These are phyloP conservation scores for Ustilaginoidea virens DNA, from an alignment of 2,329 filamentous ascomycete genomes.

Conservation along the genomic window DNA sequence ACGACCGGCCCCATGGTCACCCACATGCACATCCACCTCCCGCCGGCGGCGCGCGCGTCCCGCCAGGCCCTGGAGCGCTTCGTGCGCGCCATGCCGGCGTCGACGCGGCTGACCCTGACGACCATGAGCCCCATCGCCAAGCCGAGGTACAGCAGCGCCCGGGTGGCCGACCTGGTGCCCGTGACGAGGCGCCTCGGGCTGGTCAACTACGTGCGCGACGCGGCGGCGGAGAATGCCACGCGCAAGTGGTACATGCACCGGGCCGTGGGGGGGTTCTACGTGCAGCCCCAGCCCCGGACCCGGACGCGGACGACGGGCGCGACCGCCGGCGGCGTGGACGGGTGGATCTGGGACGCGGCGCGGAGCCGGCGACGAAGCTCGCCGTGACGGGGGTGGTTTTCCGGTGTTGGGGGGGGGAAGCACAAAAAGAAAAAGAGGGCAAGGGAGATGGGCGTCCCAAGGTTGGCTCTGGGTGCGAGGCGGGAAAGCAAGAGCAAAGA, in stretches of 20 bases:
- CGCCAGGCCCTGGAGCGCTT: conserved; percentile 38
- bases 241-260: conserved; percentile 25
- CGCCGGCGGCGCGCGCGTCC: conserved; percentile 46
- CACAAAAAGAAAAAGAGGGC: no score
- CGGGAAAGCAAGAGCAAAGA: no score
- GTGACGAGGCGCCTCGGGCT: conserved; percentile 17
- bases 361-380: no score
- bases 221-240: conserved; percentile 16
- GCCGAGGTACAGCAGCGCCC: conserved; percentile 31
- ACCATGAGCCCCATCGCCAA: conserved; percentile 41
- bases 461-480: no score
- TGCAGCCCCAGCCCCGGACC: no score
- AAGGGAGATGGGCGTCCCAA: no score
- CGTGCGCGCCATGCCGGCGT: conserved; percentile 27
- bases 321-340: no score
- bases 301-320: no score
- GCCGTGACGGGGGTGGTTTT: no score
- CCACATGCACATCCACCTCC: conserved; percentile 55
- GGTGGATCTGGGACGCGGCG: no score
- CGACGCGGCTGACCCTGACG: conserved; percentile 32
- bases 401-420: no score
- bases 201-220: conserved; percentile 25
- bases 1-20: conserved; percentile 56
- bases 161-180: conserved; percentile 21
- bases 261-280: conserved; percentile 22